phyloP scores from a whole-genome alignment of 1,284 basidiomycete species.

The Puccinia horiana region DNA sequence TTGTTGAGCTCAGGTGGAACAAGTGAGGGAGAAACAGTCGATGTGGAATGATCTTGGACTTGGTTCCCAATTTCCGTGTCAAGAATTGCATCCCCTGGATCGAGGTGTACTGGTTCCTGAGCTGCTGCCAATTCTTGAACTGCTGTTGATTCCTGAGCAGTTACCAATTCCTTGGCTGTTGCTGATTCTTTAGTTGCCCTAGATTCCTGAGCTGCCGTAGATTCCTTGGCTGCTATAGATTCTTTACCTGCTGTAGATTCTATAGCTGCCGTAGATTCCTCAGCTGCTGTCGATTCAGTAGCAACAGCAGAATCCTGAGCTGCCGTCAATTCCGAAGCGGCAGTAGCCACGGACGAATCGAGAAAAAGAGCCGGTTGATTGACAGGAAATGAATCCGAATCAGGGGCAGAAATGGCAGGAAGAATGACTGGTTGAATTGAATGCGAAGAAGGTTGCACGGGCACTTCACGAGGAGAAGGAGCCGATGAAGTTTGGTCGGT shows the following conservation, averaged over 20 bases:
- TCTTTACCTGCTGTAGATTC: not conserved
- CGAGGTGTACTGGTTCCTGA: not conserved
- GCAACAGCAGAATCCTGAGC: no score
- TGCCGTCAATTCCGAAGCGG: no score
- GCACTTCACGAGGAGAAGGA: not conserved
- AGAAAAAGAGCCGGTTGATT: no score
- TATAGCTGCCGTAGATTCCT: not conserved
- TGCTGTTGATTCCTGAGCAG: no score
- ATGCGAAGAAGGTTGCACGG: no score
- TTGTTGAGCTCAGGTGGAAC: not conserved
- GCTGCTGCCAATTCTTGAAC: not conserved
- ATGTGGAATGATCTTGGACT: not conserved
- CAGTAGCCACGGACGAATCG: no score
- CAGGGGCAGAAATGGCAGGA: no score
- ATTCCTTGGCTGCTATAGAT: no score
- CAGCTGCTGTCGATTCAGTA: not conserved
- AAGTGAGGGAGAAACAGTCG: not conserved
- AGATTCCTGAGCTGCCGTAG: not conserved
- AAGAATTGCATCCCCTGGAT: not conserved
- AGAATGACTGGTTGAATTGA: no score
- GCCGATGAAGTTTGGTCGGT: not conserved
- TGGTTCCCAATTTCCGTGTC: not conserved
- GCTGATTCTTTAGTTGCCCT: constrained; percentile 14
- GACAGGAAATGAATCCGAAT: no score
- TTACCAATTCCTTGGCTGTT: not conserved